Percentiles rank a stretch among this genome's conserved stretches.
Evolutionary conservation across 495 filamentous ascomycete species (phyloP).

Genomic region (Lichina pygmaea): DNA sequence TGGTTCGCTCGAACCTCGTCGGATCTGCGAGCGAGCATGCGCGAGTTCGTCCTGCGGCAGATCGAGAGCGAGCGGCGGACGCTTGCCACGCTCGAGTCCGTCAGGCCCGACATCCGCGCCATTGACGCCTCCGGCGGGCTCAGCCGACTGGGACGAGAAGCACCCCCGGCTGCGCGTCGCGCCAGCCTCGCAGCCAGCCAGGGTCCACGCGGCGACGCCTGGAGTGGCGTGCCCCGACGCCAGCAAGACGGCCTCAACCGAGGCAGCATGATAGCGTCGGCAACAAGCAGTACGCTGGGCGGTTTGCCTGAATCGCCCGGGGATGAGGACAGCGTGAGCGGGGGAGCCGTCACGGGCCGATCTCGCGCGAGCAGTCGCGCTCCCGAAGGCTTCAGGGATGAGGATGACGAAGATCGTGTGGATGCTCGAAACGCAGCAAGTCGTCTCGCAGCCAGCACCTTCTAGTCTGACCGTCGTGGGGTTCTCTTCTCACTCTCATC

Average conservation of each 20-base stretch:
- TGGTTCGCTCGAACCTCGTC: conserved; percentile 75
- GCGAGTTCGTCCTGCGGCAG: conserved; percentile 79
- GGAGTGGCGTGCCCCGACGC: conserved; percentile 78
- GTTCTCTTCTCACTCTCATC: no score
- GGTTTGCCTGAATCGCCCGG: conserved; percentile 8
- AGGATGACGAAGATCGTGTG: conserved; percentile 79
- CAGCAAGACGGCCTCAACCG: conserved; percentile 40
- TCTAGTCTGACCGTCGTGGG: conserved; percentile 17
- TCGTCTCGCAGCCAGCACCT: conserved; percentile 78
- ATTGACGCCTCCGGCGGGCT: conserved; percentile 82
- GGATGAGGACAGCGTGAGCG: conserved; percentile 18
- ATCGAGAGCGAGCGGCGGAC: conserved; percentile 90
- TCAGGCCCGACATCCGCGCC: conserved; percentile 73
- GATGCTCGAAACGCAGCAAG: conserved; percentile 90
- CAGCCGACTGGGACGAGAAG: conserved; percentile 63
- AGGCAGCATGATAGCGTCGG: conserved; percentile 47
- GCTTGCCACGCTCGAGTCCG: conserved; percentile 70
- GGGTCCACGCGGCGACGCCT: conserved; percentile 86
- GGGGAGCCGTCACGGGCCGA: conserved; percentile 20
- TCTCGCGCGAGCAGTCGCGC: conserved; percentile 28
- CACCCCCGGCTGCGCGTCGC: conserved; percentile 49
- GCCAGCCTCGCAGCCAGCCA: conserved; percentile 61
- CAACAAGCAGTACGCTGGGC: conserved; percentile 6
- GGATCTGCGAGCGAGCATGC: conserved; percentile 52
- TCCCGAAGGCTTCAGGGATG: conserved; percentile 38